Evolutionary conservation across 2,329 filamentous ascomycete species (phyloP).

Genomic region (Capronia coronata): DNA sequence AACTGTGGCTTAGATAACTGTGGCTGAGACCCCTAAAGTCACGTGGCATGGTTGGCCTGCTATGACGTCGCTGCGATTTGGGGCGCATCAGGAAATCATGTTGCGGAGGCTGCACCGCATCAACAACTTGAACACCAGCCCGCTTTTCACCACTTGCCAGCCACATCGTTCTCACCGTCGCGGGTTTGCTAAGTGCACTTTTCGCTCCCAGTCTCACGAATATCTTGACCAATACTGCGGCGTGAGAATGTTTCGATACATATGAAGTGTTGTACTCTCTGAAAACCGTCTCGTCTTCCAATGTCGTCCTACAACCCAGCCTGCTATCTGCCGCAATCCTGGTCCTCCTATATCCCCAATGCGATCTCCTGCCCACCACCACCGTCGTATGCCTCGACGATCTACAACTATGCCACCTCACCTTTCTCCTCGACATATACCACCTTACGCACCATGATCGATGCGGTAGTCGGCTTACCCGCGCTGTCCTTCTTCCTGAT

Average conservation of each 20-base stretch:
- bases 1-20: background rate
- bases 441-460: constrained; percentile 40
- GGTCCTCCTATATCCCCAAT: constrained; percentile 23
- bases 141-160: background rate
- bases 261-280: too few relatives aligned
- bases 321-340: constrained; percentile 26
- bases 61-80: background rate
- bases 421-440: constrained; percentile 26
- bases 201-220: too few relatives aligned
- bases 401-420: constrained; percentile 25
- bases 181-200: too few relatives aligned
- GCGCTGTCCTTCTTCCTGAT: constrained; percentile 62
- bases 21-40: too few relatives aligned
- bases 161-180: background rate
- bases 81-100: background rate
- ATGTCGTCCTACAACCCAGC: constrained; percentile 24
- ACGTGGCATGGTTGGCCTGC: background rate
- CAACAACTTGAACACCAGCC: background rate
- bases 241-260: too few relatives aligned
- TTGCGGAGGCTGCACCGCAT: background rate
- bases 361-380: constrained; percentile 27
- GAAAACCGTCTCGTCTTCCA: too few relatives aligned
- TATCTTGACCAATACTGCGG: too few relatives aligned
- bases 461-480: constrained; percentile 65
- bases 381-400: constrained; percentile 18